Base-by-base conservation (phyloP, 192 early-diverging fungal species). In the Backusella liffmaniae region DNA sequence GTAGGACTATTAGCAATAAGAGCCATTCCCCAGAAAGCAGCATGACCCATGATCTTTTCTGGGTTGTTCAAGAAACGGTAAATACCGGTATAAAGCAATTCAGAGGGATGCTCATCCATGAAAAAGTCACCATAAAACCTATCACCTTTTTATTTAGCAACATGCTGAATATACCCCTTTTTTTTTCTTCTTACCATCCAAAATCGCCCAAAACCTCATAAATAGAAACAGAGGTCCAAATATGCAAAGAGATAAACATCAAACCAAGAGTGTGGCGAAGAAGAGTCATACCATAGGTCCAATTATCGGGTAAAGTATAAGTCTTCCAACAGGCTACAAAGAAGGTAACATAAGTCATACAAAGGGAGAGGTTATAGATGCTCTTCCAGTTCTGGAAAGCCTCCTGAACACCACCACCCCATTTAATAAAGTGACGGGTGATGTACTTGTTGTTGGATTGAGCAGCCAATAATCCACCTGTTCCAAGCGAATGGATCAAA, bases 51-150 rank as follows among this genome's bases (percentile, higher is more conserved):
- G 44, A 98, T 88, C 80, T 95, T 93, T 66, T 96, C 94, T 10
- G 97, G 97, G 83, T 98, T 95, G 82, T 99, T 96, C 29, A 98
- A 84, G 70, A 94, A 99, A 80, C 86, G 78, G 85, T 97, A 99
- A 69, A 98, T 92, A 26, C 97, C 97, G 32, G 92, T 96, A 82
- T 97, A 97, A 70, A 92, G 89, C 29, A 93, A 85, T 69, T 89
- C 90, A 70, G 85, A 85, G 37, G 90, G 87, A 13, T 91, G 85
- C 34, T 92, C 90, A 80, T 95, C 95, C 68, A 97, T 89, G 85
- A 98, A 97, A 76, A 97, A 97, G 78, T 98, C 97, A 62, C 95
- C 96, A 80, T 98, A 98, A 85, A 99, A 99, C 80, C 77, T 78
- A 71, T 15, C 10, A 8, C 37, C 42, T 26, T 10, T 84, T 84